Percentiles rank a stretch among this genome's conserved stretches.
Conservation (phyloP, 306 rosid genomes). For the Senna tora region DNA sequence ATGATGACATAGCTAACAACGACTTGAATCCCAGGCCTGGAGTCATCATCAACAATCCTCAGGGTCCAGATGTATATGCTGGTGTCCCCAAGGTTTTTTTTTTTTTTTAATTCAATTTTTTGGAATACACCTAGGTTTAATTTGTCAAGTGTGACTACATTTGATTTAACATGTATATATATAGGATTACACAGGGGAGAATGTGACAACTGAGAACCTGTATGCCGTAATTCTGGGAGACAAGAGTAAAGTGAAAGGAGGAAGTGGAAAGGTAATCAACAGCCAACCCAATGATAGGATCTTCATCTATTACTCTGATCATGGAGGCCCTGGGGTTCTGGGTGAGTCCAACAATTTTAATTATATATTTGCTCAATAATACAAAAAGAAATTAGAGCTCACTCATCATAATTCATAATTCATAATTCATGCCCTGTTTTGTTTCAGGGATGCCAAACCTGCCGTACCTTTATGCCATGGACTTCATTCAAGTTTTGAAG, state of each 20-base stretch:
- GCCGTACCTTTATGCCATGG: constrained; percentile 81
- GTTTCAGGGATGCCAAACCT: constrained; percentile 87
- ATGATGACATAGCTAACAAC: constrained; percentile 75
- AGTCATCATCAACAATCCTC: constrained; percentile 80
- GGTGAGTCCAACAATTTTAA: constrained; percentile 58
- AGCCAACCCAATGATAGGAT: constrained; percentile 84
- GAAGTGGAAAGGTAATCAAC: constrained; percentile 85
- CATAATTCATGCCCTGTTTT: not conserved
- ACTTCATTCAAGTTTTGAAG: constrained; percentile 74
- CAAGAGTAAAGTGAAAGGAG: constrained; percentile 74
- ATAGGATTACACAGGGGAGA: constrained; percentile 84
- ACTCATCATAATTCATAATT: not conserved
- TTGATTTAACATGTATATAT: too few relatives aligned
- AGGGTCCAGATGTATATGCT: constrained; percentile 73
- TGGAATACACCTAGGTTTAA: too few relatives aligned
- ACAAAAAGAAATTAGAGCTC: too few relatives aligned
- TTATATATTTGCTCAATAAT: too few relatives aligned
- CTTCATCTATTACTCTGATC: constrained; percentile 85
- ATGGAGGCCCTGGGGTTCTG: constrained; percentile 98
- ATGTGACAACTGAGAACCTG: constrained; percentile 67
- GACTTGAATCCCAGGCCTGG: constrained; percentile 84
- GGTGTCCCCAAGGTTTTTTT: constrained; percentile 98
- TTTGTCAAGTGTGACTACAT: too few relatives aligned
- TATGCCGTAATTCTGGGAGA: constrained; percentile 90
- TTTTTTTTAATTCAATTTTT: too few relatives aligned